Evolutionary conservation across 2,329 filamentous ascomycete species (phyloP).

Genomic region (Huntiella abstrusa): DNA sequence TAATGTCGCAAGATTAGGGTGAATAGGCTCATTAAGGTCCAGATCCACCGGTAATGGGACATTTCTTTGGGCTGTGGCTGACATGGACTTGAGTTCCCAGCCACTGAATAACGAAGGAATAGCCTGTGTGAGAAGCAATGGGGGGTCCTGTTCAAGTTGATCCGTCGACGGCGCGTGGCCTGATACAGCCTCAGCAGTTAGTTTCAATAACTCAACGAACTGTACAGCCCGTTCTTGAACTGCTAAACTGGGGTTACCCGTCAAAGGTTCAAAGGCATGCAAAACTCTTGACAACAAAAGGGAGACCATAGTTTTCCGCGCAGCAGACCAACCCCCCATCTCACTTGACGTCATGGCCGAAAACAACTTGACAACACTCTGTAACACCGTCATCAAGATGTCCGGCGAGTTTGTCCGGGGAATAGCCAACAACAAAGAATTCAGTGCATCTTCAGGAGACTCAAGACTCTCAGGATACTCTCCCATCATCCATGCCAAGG

Average conservation of each 20-base stretch:
- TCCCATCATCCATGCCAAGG: conserved; percentile 69
- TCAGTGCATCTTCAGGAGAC: conserved; percentile 52
- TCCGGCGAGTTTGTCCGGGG: conserved; percentile 35
- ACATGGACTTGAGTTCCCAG: conserved; percentile 82
- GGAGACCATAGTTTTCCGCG: conserved; percentile 54
- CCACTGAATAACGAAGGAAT: conserved; percentile 76
- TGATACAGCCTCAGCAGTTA: conserved; percentile 64
- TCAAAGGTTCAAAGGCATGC: conserved; percentile 61
- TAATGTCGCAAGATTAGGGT: conserved; percentile 49
- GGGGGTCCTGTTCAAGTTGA: conserved; percentile 43
- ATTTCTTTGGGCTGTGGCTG: conserved; percentile 61
- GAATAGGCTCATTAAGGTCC: conserved; percentile 67
- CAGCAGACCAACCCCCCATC: conserved; percentile 47
- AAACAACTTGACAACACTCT: conserved; percentile 75
- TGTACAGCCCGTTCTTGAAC: conserved; percentile 91
- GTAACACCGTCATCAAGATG: conserved; percentile 60
- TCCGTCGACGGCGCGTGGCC: conserved; percentile 42
- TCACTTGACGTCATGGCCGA: conserved; percentile 49
- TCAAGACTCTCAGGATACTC: conserved; percentile 64
- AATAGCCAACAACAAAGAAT: conserved; percentile 50
- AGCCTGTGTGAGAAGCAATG: conserved; percentile 72
- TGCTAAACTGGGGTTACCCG: conserved; percentile 69
- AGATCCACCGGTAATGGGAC: conserved; percentile 62
- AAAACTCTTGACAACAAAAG: conserved; percentile 68
- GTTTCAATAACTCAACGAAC: conserved; percentile 71